These are phyloP conservation scores for Geotrichum carabidarum DNA, from an alignment of 1,139 yeast genomes.

Conservation along the genomic window DNA sequence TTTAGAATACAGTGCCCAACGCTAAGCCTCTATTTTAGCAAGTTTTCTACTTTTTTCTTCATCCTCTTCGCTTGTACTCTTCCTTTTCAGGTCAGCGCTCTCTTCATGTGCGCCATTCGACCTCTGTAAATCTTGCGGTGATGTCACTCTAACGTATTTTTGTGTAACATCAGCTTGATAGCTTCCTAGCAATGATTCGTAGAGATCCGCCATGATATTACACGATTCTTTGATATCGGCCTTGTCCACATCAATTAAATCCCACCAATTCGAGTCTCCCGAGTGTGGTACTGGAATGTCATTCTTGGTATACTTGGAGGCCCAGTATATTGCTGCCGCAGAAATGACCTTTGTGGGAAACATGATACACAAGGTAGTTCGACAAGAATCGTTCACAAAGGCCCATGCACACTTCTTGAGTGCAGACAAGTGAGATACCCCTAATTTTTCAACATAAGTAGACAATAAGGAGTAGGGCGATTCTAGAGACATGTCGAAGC, in stretches of 20 bases:
- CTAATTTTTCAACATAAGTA: slow-evolving; percentile 29
- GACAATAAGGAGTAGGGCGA: slow-evolving; percentile 41
- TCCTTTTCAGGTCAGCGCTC: background rate
- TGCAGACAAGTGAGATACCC: slow-evolving; percentile 26
- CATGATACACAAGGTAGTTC: slow-evolving; percentile 36
- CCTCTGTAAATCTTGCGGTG: slow-evolving; percentile 13
- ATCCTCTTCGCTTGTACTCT: background rate
- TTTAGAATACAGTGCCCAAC: too few relatives aligned
- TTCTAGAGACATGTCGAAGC: slow-evolving; percentile 46
- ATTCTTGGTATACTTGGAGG: slow-evolving; percentile 27
- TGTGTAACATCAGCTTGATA: slow-evolving; percentile 18
- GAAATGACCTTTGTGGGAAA: slow-evolving; percentile 36
- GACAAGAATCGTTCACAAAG: slow-evolving; percentile 40
- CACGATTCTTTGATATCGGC: slow-evolving; percentile 29
- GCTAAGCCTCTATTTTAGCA: background rate
- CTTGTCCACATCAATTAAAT: slow-evolving; percentile 26
- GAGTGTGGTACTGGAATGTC: slow-evolving; percentile 14
- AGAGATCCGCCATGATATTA: slow-evolving; percentile 35
- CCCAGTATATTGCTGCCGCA: slow-evolving; percentile 40
- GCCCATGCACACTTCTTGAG: slow-evolving; percentile 37
- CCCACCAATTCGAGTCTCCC: slow-evolving; percentile 31
- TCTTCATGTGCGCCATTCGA: slow-evolving; percentile 3
- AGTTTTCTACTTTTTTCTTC: background rate
- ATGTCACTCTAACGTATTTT: slow-evolving; percentile 13
- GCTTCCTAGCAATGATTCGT: slow-evolving; percentile 21